Percentiles rank a stretch among this genome's conserved stretches.
phyloP scores from a whole-genome alignment of 2,329 filamentous ascomycete genomes.

The Hortaea werneckii region DNA sequence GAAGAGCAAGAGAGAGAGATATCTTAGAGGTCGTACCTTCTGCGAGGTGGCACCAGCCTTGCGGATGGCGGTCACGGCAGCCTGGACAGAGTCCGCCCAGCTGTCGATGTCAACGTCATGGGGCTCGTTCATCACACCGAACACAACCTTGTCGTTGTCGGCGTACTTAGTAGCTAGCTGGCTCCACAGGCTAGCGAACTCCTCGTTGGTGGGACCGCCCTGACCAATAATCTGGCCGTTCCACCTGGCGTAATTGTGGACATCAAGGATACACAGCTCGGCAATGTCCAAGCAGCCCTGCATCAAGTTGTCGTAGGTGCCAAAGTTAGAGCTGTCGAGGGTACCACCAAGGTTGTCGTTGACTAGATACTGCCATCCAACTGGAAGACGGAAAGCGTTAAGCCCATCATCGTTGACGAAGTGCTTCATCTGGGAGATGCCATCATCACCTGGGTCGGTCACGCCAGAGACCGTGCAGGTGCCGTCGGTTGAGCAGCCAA shows the following conservation, averaged over 20 bases:
- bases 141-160: slow-evolving; percentile 43
- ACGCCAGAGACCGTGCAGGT: slow-evolving; percentile 25
- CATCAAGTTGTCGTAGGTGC: slow-evolving; percentile 19
- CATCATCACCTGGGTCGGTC: slow-evolving; percentile 23
- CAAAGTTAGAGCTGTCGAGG: slow-evolving; percentile 13
- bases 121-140: slow-evolving; percentile 63
- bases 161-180: slow-evolving; percentile 48
- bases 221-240: slow-evolving; percentile 55
- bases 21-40: slow-evolving; percentile 20
- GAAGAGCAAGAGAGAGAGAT: no score
- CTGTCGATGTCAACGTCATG: slow-evolving; percentile 36
- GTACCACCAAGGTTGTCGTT: slow-evolving; percentile 20
- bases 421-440: slow-evolving; percentile 44
- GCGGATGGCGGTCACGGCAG: slow-evolving; percentile 55
- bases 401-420: slow-evolving; percentile 45
- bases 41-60: slow-evolving; percentile 52
- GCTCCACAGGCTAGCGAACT: slow-evolving; percentile 50
- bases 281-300: slow-evolving; percentile 28
- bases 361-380: slow-evolving; percentile 24
- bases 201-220: slow-evolving; percentile 50
- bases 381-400: slow-evolving; percentile 49
- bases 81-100: slow-evolving; percentile 54
- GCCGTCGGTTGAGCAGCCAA: slow-evolving; percentile 30
- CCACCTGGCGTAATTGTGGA: slow-evolving; percentile 38
- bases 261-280: slow-evolving; percentile 23